Evolutionary conservation across 495 filamentous ascomycete genomes (phyloP).

Genomic region (Penicillium salamii): DNA sequence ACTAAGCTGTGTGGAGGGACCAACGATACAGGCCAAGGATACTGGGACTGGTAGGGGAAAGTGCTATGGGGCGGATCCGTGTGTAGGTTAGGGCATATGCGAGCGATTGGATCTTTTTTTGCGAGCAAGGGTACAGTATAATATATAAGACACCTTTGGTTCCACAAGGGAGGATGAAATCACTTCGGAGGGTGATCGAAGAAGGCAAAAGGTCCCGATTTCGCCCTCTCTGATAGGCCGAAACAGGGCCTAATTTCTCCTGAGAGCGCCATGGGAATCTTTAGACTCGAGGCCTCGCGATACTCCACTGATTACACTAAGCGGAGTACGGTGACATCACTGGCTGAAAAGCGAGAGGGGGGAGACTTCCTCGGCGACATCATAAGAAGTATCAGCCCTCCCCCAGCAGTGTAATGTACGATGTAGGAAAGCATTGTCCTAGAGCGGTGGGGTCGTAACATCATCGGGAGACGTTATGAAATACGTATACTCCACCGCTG

Average conservation of each 20-base stretch:
- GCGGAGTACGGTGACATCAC: slow-evolving; percentile 26
- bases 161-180: slow-evolving; percentile 17
- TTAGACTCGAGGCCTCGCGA: not conserved
- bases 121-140: slow-evolving; percentile 14
- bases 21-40: not conserved
- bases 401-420: not conserved
- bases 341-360: slow-evolving; percentile 15
- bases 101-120: not conserved
- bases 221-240: slow-evolving; percentile 14
- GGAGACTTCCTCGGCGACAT: slow-evolving; percentile 11
- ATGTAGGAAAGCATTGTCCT: not conserved
- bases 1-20: not conserved
- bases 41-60: not conserved
- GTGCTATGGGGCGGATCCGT: slow-evolving; percentile 10
- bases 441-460: slow-evolving; percentile 6
- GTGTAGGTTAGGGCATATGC: slow-evolving; percentile 16
- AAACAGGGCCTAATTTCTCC: slow-evolving; percentile 2
- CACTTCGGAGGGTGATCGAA: slow-evolving; percentile 8
- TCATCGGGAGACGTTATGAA: slow-evolving; percentile 23
- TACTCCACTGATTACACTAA: slow-evolving; percentile 9
- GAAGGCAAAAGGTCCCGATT: slow-evolving; percentile 12
- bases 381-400: slow-evolving; percentile 16
- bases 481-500: slow-evolving; percentile 22
- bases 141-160: slow-evolving; percentile 12
- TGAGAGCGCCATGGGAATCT: slow-evolving; percentile 6